Percentiles rank a stretch among this genome's conserved stretches.
Conservation (phyloP, 169 alveolate species). For the Plasmodium yoelii region DNA sequence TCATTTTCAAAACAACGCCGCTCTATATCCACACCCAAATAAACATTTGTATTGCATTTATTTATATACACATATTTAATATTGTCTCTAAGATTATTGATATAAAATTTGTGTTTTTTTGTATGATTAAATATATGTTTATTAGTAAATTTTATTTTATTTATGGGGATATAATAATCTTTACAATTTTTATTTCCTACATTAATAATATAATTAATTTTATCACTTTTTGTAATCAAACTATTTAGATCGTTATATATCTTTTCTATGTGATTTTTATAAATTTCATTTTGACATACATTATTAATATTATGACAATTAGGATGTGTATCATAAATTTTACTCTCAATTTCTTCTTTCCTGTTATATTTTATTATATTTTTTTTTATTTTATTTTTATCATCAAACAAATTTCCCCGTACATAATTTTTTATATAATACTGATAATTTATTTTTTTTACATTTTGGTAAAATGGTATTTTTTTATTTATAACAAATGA, state of each 20-base stretch:
- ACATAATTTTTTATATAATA: too few relatives aligned
- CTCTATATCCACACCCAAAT: constrained; percentile 38
- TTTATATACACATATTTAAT: constrained; percentile 13
- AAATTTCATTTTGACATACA: background rate
- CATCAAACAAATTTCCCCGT: too few relatives aligned
- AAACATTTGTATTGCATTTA: constrained; percentile 40
- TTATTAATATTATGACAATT: background rate
- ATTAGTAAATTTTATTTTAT: constrained; percentile 1
- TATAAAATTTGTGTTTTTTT: constrained; percentile 6
- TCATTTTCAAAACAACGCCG: background rate
- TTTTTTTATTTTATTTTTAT: too few relatives aligned
- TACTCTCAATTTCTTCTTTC: too few relatives aligned
- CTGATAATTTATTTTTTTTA: too few relatives aligned
- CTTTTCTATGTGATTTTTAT: constrained; percentile 2
- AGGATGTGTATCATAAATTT: too few relatives aligned
- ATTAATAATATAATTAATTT: constrained; percentile 18
- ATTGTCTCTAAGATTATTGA: constrained; percentile 36
- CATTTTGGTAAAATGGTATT: too few relatives aligned
- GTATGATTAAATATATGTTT: background rate
- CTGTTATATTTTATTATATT: too few relatives aligned
- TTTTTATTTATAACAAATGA: too few relatives aligned
- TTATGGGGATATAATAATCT: constrained; percentile 19
- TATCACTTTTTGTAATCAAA: constrained; percentile 11
- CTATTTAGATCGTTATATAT: constrained; percentile 11
- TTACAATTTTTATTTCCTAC: constrained; percentile 2